phyloP scores from a whole-genome alignment of 2,329 filamentous ascomycete species.

The Colletotrichum tabaci region DNA sequence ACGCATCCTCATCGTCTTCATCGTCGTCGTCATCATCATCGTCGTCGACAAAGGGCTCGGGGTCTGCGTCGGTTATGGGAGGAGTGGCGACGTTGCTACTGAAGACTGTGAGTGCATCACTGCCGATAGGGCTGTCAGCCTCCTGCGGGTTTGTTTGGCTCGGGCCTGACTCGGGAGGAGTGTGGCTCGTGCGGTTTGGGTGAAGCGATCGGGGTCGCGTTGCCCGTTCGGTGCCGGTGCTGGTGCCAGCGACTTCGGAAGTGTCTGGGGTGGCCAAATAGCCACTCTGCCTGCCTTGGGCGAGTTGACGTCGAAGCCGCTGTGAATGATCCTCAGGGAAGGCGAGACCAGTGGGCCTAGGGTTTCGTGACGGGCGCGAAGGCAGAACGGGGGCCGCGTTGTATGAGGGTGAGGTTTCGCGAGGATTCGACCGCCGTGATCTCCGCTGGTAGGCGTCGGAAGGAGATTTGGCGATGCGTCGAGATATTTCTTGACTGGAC shows the following conservation, averaged over 20 bases:
- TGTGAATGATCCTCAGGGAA: constrained; percentile 53
- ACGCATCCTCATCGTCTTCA: constrained; percentile 38
- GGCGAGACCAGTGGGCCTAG: constrained; percentile 32
- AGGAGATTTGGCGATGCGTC: constrained; percentile 45
- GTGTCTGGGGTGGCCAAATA: constrained; percentile 72
- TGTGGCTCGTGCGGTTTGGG: constrained; percentile 59
- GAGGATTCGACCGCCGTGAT: constrained; percentile 51
- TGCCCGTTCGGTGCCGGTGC: constrained; percentile 52
- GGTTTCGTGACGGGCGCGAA: constrained; percentile 36
- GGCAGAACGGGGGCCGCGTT: constrained; percentile 49
- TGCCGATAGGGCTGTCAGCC: constrained; percentile 64
- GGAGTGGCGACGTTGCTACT: constrained; percentile 79
- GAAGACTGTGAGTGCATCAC: constrained; percentile 73
- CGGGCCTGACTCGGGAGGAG: constrained; percentile 60
- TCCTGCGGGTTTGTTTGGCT: constrained; percentile 50
- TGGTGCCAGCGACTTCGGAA: constrained; percentile 58
- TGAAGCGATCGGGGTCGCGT: constrained; percentile 59
- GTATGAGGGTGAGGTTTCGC: constrained; percentile 53
- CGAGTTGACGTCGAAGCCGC: constrained; percentile 56
- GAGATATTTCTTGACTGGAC: constrained; percentile 49
- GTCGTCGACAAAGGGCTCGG: constrained; percentile 72
- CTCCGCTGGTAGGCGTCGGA: constrained; percentile 50
- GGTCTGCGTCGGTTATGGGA: constrained; percentile 80
- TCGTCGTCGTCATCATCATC: constrained; percentile 46
- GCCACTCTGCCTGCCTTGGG: constrained; percentile 48